Evolutionary conservation across 176 grass and related monocot species (phyloP).

Genomic region (Calamus simplicifolius): DNA sequence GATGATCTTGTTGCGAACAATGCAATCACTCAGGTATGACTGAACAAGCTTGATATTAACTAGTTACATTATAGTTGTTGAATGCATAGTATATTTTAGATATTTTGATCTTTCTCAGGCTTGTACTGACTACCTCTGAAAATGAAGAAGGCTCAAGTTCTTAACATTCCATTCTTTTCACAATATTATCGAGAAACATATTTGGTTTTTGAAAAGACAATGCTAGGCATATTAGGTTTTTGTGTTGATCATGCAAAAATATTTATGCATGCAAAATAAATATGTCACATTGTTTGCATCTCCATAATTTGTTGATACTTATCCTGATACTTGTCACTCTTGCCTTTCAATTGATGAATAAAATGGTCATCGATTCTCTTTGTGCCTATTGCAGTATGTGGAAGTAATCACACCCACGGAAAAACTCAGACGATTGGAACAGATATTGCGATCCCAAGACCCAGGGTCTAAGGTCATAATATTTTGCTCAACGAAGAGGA

Average conservation of each 20-base stretch:
- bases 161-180: too few relatives aligned
- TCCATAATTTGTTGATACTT: neutral
- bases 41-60: neutral
- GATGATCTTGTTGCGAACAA: conserved; percentile 98
- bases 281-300: too few relatives aligned
- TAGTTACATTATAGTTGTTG: neutral
- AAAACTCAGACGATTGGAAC: conserved; percentile 75
- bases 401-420: conserved; percentile 71
- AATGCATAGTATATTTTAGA: neutral
- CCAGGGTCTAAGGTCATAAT: conserved; percentile 81
- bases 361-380: conserved; percentile 2
- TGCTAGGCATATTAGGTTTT: too few relatives aligned
- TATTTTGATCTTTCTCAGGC: neutral
- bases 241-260: too few relatives aligned
- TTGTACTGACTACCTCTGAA: too few relatives aligned
- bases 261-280: too few relatives aligned
- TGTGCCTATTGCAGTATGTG: conserved; percentile 48
- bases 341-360: neutral
- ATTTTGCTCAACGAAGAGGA: conserved; percentile 97
- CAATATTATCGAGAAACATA: too few relatives aligned
- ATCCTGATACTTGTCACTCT: neutral
- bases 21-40: conserved; percentile 75
- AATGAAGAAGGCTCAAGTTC: too few relatives aligned
- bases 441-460: conserved; percentile 86
- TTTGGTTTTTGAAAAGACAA: too few relatives aligned